These are phyloP conservation scores for Phtheirospermum japonicum DNA, from an alignment of 257 asterid species.

Conservation along the genomic window DNA sequence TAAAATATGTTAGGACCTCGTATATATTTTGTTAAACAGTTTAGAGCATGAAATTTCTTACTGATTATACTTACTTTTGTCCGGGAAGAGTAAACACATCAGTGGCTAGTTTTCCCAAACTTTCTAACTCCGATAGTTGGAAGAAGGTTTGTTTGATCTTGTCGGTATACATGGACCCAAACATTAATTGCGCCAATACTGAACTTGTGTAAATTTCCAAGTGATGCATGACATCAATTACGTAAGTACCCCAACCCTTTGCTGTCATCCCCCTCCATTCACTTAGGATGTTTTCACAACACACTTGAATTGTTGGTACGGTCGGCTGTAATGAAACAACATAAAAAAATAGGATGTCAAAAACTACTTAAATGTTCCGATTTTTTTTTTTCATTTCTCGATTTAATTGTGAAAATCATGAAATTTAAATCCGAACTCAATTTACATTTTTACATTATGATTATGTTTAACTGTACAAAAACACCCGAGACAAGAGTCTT, in stretches of 20 bases:
- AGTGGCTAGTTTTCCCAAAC: not conserved
- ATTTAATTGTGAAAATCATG: too few relatives aligned
- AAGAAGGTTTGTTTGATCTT: not conserved
- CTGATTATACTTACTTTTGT: conserved; percentile 1
- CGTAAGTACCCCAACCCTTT: not conserved
- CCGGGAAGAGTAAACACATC: not conserved
- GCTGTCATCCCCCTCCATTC: not conserved
- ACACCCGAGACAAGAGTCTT: too few relatives aligned
- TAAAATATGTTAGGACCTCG: not conserved
- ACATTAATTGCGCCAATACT: conserved; percentile 6
- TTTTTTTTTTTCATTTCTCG: too few relatives aligned
- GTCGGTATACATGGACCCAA: not conserved
- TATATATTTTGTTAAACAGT: too few relatives aligned
- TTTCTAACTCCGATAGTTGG: not conserved
- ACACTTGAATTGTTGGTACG: not conserved
- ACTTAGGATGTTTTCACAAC: not conserved
- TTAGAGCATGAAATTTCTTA: too few relatives aligned
- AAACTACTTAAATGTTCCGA: too few relatives aligned
- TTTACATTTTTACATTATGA: too few relatives aligned
- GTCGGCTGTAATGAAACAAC: not conserved
- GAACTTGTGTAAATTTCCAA: not conserved
- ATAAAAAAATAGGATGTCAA: too few relatives aligned
- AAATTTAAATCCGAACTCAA: too few relatives aligned
- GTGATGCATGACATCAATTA: not conserved
- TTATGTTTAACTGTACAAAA: too few relatives aligned